Evolutionary conservation across 2,329 filamentous ascomycete species (phyloP).

Genomic region (Dactylellina sp.): DNA sequence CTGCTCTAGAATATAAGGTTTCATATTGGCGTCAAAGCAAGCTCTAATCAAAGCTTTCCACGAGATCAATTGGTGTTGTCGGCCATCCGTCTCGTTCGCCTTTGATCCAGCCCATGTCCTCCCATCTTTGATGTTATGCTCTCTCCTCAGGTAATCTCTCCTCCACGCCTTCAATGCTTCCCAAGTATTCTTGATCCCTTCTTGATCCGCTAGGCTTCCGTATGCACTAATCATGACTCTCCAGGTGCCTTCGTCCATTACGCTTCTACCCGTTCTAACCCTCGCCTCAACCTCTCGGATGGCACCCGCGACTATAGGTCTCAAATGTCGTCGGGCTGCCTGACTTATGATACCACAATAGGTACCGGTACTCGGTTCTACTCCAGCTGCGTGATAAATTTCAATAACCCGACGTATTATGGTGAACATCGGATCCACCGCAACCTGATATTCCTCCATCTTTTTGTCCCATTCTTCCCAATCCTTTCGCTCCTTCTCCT

Average conservation of each 20-base stretch:
- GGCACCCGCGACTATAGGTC: conserved; percentile 33
- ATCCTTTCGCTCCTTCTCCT: conserved; percentile 11
- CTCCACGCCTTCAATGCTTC: conserved; percentile 27
- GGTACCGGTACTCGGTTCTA: conserved; percentile 60
- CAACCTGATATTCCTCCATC: conserved; percentile 40
- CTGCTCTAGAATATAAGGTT: conserved; percentile 39
- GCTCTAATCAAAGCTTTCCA: conserved; percentile 48
- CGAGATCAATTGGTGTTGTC: conserved; percentile 39
- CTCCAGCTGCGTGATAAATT: conserved; percentile 60
- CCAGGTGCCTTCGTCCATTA: conserved; percentile 18
- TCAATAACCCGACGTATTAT: conserved; percentile 61
- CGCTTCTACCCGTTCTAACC: conserved; percentile 5
- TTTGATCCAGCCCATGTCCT: not conserved
- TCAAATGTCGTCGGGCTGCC: conserved; percentile 62
- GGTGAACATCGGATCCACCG: conserved; percentile 57
- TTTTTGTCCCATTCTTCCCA: conserved; percentile 44
- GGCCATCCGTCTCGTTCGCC: not conserved
- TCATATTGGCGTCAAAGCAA: conserved; percentile 44
- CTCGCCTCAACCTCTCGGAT: conserved; percentile 21
- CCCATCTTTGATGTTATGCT: conserved; percentile 3
- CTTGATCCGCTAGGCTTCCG: conserved; percentile 30
- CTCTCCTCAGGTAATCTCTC: not conserved
- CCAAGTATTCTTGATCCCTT: conserved; percentile 37
- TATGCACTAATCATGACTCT: conserved; percentile 30
- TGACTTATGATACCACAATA: conserved; percentile 64